Percentiles rank a stretch among this genome's conserved stretches.
These are phyloP conservation scores for Tricholoma sp. DNA, from an alignment of 768 basidiomycete genomes.

Conservation along the genomic window DNA sequence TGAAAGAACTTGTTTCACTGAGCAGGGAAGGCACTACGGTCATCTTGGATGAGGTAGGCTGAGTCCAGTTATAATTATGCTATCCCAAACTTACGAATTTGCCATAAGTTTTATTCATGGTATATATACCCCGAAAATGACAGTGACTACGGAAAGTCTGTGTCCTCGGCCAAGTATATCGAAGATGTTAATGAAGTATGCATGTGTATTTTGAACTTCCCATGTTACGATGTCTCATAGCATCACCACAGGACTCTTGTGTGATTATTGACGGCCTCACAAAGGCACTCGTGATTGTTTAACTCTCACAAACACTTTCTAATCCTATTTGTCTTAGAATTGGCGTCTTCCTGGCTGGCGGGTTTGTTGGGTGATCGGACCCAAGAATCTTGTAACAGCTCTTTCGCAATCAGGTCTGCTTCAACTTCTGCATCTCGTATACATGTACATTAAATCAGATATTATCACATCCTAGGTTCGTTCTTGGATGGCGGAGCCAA, in stretches of 20 bases:
- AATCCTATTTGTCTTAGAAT: conserved; percentile 47
- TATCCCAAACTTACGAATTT: conserved; percentile 1
- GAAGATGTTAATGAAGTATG: conserved; percentile 76
- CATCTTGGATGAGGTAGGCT: conserved; percentile 71
- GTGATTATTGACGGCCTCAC: conserved; percentile 91
- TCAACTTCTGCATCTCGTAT: background rate
- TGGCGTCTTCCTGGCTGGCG: conserved; percentile 96
- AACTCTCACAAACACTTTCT: background rate
- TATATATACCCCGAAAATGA: conserved; percentile 85
- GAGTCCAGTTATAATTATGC: background rate
- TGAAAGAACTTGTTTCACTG: conserved; percentile 72
- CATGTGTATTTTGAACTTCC: background rate
- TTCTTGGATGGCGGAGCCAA: conserved; percentile 95
- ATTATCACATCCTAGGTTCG: conserved; percentile 40
- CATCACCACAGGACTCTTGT: conserved; percentile 56
- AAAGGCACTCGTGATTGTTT: conserved; percentile 45
- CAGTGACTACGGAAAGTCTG: conserved; percentile 65
- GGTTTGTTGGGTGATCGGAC: conserved; percentile 90
- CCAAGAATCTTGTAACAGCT: conserved; percentile 82
- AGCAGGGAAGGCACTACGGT: conserved; percentile 77
- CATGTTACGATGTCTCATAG: background rate
- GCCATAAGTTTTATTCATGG: conserved; percentile 84
- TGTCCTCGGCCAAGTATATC: conserved; percentile 80
- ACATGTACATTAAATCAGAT: conserved; percentile 2
- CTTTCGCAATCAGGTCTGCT: conserved; percentile 77